These are phyloP conservation scores for Rosa rugosa DNA, from an alignment of 306 rosid species.

Conservation along the genomic window DNA sequence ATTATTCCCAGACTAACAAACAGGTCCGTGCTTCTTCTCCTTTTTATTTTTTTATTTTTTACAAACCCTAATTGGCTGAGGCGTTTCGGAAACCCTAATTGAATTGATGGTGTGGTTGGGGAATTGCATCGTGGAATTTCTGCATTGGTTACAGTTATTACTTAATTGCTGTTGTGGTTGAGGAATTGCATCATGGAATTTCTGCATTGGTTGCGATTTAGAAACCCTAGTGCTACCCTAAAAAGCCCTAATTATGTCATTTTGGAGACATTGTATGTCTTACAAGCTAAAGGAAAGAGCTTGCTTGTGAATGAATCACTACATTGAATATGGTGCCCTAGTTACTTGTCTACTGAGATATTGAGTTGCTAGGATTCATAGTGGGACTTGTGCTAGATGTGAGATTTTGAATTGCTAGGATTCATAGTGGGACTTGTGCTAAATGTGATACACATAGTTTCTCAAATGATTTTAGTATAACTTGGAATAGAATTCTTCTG, in stretches of 20 bases:
- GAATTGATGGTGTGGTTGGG: background rate
- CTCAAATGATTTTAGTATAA: background rate
- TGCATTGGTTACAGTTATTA: conserved; percentile 1
- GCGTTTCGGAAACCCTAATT: conserved; percentile 16
- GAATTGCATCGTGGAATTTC: background rate
- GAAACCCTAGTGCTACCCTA: background rate
- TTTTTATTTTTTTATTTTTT: background rate
- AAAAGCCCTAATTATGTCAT: too few species aligned
- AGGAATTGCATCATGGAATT: background rate
- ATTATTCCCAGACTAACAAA: conserved; percentile 88
- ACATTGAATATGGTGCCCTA: background rate
- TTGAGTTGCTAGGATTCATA: conserved; percentile 9
- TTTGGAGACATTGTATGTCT: background rate
- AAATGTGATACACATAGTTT: background rate
- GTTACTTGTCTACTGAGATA: background rate
- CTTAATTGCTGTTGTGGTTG: background rate
- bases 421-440: background rate
- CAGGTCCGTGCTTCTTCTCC: conserved; percentile 51
- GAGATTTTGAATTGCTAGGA: background rate
- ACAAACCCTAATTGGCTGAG: background rate
- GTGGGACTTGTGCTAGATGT: background rate
- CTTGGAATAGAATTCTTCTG: background rate
- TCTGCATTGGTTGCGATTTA: background rate
- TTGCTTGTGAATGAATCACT: background rate
- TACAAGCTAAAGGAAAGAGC: background rate